Conservation (phyloP, 1,139 yeast genomes). For the Debaryomyces udenii region DNA sequence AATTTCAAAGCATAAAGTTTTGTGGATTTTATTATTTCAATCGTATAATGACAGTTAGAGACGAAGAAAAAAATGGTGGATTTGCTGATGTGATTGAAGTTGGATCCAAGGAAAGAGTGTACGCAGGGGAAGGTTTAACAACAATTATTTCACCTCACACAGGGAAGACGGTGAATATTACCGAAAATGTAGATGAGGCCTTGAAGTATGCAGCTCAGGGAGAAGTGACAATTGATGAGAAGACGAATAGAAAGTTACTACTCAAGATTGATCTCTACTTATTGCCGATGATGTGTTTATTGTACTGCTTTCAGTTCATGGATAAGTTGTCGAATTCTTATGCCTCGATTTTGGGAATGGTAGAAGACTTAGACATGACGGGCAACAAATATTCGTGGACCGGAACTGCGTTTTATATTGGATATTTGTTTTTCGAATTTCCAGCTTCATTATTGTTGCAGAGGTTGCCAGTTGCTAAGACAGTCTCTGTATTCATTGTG, state of each 20-base stretch:
- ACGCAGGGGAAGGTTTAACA: conserved; percentile 23
- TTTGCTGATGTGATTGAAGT: conserved; percentile 3
- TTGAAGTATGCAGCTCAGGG: conserved; percentile 22
- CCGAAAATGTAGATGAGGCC: conserved; percentile 29
- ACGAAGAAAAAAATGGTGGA: too few species aligned
- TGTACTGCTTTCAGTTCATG: conserved; percentile 61
- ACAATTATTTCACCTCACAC: conserved; percentile 27
- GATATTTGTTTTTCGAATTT: conserved; percentile 49
- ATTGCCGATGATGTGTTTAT: conserved; percentile 54
- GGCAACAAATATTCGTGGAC: conserved; percentile 57
- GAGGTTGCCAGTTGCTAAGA: conserved; percentile 30
- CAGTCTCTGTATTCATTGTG: conserved; percentile 25
- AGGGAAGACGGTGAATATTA: conserved; percentile 26
- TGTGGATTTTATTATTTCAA: too few species aligned
- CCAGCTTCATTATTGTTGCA: conserved; percentile 48
- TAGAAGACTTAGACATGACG: conserved; percentile 46
- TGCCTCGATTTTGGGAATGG: conserved; percentile 63
- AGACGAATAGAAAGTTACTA: conserved; percentile 17
- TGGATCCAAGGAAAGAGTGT: neutral
- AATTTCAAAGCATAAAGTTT: too few species aligned
- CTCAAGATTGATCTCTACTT: conserved; percentile 56
- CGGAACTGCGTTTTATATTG: conserved; percentile 57
- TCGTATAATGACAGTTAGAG: too few species aligned
- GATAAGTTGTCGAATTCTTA: conserved; percentile 60
- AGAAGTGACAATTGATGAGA: conserved; percentile 18